Evolutionary conservation across 139 green algal species (phyloP).

Genomic region (Closterium sp.): DNA sequence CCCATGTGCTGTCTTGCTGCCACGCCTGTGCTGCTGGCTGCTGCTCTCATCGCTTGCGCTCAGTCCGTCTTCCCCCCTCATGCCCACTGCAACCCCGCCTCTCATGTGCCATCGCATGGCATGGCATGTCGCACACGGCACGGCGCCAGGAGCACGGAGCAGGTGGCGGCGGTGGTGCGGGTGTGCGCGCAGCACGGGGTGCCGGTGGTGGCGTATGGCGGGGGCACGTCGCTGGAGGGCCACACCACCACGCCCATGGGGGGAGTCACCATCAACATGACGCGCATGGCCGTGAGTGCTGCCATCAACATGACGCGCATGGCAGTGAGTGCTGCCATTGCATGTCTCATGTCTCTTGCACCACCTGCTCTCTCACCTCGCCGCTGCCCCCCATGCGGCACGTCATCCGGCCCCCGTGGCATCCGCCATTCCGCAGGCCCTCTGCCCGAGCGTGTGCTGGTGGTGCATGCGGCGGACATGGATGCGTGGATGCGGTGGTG

Average conservation of each 20-base stretch:
- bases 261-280: constrained; percentile 43
- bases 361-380: neutral
- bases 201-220: constrained; percentile 31
- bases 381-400: too few relatives aligned
- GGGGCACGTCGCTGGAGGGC: constrained; percentile 46
- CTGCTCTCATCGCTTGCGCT: too few relatives aligned
- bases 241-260: constrained; percentile 32
- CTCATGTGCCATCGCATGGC: neutral
- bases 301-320: neutral
- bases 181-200: constrained; percentile 17
- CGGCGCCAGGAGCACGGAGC: constrained; percentile 26
- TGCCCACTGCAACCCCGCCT: too few relatives aligned
- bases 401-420: too few relatives aligned
- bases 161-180: constrained; percentile 44
- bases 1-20: too few relatives aligned
- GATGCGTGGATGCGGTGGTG: too few relatives aligned
- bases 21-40: too few relatives aligned
- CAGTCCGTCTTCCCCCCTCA: neutral
- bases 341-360: neutral
- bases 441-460: too few relatives aligned
- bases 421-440: too few relatives aligned
- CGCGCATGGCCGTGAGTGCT: constrained; percentile 43
- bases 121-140: neutral
- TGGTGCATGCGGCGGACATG: too few relatives aligned
- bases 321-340: neutral